A percentile compares a stretch with the other conserved stretches of the same genome.
Conservation (phyloP, 306 rosid genomes). For the Sicyos edulis region DNA sequence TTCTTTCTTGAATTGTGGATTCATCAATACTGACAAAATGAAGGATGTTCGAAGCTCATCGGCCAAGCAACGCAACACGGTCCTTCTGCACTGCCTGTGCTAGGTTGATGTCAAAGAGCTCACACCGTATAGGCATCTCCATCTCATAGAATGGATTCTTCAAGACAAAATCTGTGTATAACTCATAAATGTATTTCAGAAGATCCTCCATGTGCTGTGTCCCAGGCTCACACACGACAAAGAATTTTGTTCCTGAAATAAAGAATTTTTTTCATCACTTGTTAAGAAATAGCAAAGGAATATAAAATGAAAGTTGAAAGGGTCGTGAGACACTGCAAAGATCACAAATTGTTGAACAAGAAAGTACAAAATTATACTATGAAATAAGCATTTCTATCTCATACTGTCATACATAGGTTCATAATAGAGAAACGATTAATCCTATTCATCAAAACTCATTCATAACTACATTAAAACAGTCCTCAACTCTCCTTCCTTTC, state of each 20-base stretch:
- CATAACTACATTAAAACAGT: not conserved
- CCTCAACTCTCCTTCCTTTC: not conserved
- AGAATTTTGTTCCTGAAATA: constrained; percentile 73
- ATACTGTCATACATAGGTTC: too few species aligned
- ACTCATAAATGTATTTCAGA: constrained; percentile 61
- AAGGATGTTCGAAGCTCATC: constrained; percentile 30
- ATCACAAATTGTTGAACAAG: not conserved
- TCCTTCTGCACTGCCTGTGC: constrained; percentile 79
- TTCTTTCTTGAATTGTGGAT: not conserved
- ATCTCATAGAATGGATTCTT: constrained; percentile 96
- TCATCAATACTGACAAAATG: constrained; percentile 14
- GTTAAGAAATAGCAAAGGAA: not conserved
- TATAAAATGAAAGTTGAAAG: not conserved
- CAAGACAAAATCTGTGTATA: constrained; percentile 81
- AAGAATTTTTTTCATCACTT: not conserved
- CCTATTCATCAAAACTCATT: not conserved
- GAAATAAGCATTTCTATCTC: not conserved
- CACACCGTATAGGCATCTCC: constrained; percentile 98
- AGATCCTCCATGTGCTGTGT: constrained; percentile 71
- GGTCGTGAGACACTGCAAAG: not conserved
- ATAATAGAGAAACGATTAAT: not conserved
- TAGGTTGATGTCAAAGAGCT: constrained; percentile 76
- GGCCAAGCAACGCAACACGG: constrained; percentile 65
- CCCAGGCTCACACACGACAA: constrained; percentile 83
- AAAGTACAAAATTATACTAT: not conserved